These are phyloP conservation scores for Aspergillus puulaauensis DNA, from an alignment of 2,329 filamentous ascomycete genomes.

Conservation along the genomic window DNA sequence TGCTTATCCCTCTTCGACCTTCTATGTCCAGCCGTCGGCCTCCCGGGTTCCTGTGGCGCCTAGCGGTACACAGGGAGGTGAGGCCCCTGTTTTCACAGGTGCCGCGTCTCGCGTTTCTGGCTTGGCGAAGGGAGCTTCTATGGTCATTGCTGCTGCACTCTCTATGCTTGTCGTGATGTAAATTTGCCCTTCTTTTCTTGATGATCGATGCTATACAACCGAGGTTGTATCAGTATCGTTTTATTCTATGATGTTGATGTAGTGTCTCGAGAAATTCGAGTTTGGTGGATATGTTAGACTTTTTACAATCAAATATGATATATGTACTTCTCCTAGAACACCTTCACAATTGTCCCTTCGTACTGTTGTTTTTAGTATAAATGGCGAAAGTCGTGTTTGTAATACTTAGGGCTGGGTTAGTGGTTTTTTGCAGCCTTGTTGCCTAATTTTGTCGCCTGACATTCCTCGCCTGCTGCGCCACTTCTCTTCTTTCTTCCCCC, in stretches of 20 bases:
- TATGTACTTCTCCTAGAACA: not conserved
- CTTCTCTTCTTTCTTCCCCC: too few species aligned
- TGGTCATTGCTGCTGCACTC: constrained; percentile 12
- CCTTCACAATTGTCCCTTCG: not conserved
- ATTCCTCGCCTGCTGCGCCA: too few species aligned
- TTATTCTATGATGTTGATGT: not conserved
- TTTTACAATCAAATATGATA: not conserved
- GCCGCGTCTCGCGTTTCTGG: constrained; percentile 15
- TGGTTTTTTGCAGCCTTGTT: too few species aligned
- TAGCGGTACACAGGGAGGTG: constrained; percentile 16
- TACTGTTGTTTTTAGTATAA: not conserved
- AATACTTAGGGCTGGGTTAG: too few species aligned
- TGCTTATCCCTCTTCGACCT: constrained; percentile 16
- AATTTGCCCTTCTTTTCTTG: constrained; percentile 4
- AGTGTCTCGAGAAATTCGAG: not conserved
- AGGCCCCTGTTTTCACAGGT: constrained; percentile 21
- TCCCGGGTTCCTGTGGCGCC: constrained; percentile 5
- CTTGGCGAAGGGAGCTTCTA: constrained; percentile 11
- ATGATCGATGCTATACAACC: not conserved
- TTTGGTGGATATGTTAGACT: not conserved
- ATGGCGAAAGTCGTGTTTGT: not conserved
- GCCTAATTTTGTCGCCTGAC: too few species aligned
- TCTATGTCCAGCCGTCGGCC: constrained; percentile 14
- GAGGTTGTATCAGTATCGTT: not conserved
- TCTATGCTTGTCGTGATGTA: constrained; percentile 16